Evolutionary conservation across 164 flowering plant species (phyloP).

Genomic region (Santalum album): DNA sequence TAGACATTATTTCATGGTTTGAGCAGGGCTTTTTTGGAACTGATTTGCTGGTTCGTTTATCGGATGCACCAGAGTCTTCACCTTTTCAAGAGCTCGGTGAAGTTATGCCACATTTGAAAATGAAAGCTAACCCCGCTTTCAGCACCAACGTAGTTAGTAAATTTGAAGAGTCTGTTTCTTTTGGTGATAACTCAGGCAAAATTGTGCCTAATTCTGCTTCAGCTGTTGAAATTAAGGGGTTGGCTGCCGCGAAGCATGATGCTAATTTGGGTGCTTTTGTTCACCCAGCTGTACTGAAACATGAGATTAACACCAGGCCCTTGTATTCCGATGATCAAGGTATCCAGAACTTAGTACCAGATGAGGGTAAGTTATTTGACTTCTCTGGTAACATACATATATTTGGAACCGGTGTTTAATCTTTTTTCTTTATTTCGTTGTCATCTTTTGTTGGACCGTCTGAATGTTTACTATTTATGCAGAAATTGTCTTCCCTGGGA

Average conservation of each 20-base stretch:
- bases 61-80: constrained; percentile 67
- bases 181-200: constrained; percentile 30
- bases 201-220: constrained; percentile 16
- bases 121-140: constrained; percentile 13
- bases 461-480: constrained; percentile 13
- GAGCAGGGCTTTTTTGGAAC: constrained; percentile 89
- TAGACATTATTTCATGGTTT: constrained; percentile 84
- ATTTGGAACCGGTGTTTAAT: background rate
- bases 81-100: constrained; percentile 63
- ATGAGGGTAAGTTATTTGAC: constrained; percentile 43
- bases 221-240: background rate
- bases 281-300: constrained; percentile 23
- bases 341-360: constrained; percentile 40
- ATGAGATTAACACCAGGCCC: constrained; percentile 19
- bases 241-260: constrained; percentile 8
- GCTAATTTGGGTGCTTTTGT: constrained; percentile 23
- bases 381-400: background rate
- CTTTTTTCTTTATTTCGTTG: background rate
- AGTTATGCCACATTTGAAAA: constrained; percentile 67
- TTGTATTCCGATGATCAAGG: constrained; percentile 32
- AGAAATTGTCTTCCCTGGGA: constrained; percentile 58
- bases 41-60: constrained; percentile 68
- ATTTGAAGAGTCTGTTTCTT: constrained; percentile 20
- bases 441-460: constrained; percentile 1
- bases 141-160: constrained; percentile 11